Conservation (phyloP, 495 filamentous ascomycete species). For the Penicillium herquei region DNA sequence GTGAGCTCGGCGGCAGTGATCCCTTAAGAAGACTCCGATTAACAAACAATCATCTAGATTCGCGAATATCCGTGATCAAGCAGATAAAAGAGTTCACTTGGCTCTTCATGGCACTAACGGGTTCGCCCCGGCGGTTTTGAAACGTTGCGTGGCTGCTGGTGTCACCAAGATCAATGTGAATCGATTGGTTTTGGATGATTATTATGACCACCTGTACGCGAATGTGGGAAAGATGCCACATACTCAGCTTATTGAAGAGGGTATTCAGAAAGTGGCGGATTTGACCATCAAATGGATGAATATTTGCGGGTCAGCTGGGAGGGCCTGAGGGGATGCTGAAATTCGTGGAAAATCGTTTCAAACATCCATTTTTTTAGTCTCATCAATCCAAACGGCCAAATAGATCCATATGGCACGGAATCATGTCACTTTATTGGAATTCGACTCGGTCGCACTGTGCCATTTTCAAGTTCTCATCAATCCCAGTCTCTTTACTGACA, state of each 20-base stretch:
- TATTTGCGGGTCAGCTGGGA: constrained; percentile 23
- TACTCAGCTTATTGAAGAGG: constrained; percentile 26
- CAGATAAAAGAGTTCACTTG: constrained; percentile 51
- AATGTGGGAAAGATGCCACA: constrained; percentile 23
- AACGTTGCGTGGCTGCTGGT: constrained; percentile 57
- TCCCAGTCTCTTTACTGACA: too few relatives aligned
- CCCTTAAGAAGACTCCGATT: not conserved
- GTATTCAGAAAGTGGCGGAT: constrained; percentile 24
- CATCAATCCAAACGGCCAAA: too few relatives aligned
- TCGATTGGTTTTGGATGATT: constrained; percentile 56
- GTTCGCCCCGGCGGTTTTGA: constrained; percentile 57
- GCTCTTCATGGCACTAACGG: constrained; percentile 71
- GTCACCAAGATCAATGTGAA: constrained; percentile 73
- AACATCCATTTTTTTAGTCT: too few relatives aligned
- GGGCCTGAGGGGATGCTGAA: constrained; percentile 10
- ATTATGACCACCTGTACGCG: constrained; percentile 20
- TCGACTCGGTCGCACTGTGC: too few relatives aligned
- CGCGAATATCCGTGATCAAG: constrained; percentile 7
- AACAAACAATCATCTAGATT: constrained; percentile 7
- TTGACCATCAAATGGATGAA: constrained; percentile 24
- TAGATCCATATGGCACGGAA: too few relatives aligned
- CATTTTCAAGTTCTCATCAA: too few relatives aligned
- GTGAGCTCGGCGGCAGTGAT: constrained; percentile 8
- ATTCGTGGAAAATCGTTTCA: not conserved
- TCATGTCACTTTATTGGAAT: too few relatives aligned